Evolutionary conservation across 2,329 filamentous ascomycete genomes (phyloP), one percentile per base, ranked within the genome.

Genomic region (Aspergillus sp.): DNA sequence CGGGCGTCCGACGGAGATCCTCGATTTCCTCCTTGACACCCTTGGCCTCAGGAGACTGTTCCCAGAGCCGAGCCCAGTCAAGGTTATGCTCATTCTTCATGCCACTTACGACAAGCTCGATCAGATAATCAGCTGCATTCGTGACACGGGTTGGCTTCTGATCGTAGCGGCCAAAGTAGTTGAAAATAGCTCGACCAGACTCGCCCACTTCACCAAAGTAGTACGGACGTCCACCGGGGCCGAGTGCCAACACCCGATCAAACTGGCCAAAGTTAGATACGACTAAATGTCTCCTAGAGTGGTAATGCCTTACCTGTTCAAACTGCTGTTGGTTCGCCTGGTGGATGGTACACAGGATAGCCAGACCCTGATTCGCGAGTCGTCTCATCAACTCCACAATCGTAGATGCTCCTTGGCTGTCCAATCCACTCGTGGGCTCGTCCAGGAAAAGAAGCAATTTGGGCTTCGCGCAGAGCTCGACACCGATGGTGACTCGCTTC

Each of bases 51-150:
- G 74, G 66, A 1, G 81, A 85, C 27, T 74, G 73, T 9, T 70
- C 67, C 85, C 85, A 88, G 54, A 85, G 77, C 7, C 83, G 74
- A 52, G 82, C 80, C 84, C 84, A 88, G 56, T 86, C 73, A 41
- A 83, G 66, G 35, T 66, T 66, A 29, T 67, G 72, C 10, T 73
- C 74, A 5, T 48, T 64, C 50, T 75, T 77, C 43, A 68, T 65
- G 6, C 73, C 71, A 44, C 76, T 76, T 1, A 77, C 77, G 2
- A 77, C 78, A 8, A 79, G 78, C 53, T 82, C 78, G 12, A 81
- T 72, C 12, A 82, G 75, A 59, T 79, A 81, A 48, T 82, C 78
- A 1, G 78, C 79, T 3, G 79, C 72, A 50, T 81, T 82, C 56
- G 78, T 80, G 56, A 64, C 77, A 0, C 77, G 75, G 8, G 81